A percentile compares a stretch with the other conserved stretches of the same genome.
phyloP scores from a whole-genome alignment of 2,329 filamentous ascomycete genomes.

The Coniochaeta prunicola region DNA sequence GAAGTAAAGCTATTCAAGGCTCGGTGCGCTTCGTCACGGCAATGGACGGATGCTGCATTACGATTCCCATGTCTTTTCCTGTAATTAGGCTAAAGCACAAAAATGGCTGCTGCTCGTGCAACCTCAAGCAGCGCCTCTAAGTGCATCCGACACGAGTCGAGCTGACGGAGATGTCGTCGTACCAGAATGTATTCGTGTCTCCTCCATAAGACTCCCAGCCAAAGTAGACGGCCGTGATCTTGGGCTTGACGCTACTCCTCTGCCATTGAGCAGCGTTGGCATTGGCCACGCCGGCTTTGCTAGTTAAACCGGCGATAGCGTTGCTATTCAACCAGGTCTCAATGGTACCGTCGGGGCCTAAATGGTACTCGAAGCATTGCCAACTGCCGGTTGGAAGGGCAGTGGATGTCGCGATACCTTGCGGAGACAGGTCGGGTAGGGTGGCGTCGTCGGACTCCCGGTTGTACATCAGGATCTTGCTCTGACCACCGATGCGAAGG shows the following conservation, averaged over 20 bases:
- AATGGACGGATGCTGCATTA: neutral
- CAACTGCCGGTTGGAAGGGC: conserved; percentile 42
- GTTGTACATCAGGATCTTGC: conserved; percentile 57
- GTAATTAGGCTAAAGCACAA: neutral
- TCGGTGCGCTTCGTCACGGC: too few relatives aligned
- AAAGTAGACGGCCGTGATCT: conserved; percentile 49
- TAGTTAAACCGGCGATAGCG: conserved; percentile 43
- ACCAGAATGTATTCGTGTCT: conserved; percentile 55
- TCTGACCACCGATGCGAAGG: conserved; percentile 54
- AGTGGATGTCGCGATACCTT: conserved; percentile 47
- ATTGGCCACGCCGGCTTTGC: conserved; percentile 38
- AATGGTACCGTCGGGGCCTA: conserved; percentile 49
- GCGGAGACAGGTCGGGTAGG: conserved; percentile 34
- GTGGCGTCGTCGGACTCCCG: conserved; percentile 29
- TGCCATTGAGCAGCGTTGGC: conserved; percentile 46
- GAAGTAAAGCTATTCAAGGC: too few relatives aligned
- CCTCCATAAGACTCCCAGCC: conserved; percentile 58
- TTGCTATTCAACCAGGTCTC: conserved; percentile 53
- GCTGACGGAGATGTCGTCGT: conserved; percentile 48
- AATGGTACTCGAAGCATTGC: conserved; percentile 56
- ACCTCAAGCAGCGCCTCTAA: conserved; percentile 32
- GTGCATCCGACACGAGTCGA: conserved; percentile 40
- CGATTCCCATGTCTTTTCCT: neutral
- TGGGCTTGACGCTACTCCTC: conserved; percentile 39
- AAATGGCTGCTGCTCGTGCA: neutral